A percentile compares a stretch with the other conserved stretches of the same genome.
Evolutionary conservation across 192 early-diverging fungal genomes (phyloP).

Genomic region (Rhizophagus prolifer): DNA sequence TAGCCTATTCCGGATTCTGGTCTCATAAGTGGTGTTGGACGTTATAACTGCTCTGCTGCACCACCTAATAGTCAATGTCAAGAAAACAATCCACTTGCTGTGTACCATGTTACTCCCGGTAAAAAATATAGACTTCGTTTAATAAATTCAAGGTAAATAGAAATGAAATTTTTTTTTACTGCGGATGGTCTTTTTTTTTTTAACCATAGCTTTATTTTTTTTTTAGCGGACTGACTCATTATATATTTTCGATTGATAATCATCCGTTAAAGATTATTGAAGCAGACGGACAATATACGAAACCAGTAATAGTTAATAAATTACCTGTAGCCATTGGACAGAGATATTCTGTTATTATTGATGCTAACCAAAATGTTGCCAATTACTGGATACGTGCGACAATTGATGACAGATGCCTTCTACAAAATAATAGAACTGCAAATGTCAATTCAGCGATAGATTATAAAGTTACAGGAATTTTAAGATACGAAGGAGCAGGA

Average conservation of each 20-base stretch:
- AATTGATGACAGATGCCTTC: constrained; percentile 38
- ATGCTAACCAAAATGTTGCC: constrained; percentile 53
- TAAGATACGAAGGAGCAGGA: constrained; percentile 49
- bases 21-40: constrained; percentile 47
- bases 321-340: constrained; percentile 71
- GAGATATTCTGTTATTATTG: constrained; percentile 78
- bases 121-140: constrained; percentile 58
- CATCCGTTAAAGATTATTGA: constrained; percentile 80
- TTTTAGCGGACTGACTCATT: constrained; percentile 47
- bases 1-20: constrained; percentile 43
- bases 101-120: constrained; percentile 32
- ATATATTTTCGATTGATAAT: constrained; percentile 76
- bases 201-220: not conserved
- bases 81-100: constrained; percentile 17
- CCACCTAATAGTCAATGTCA: constrained; percentile 25
- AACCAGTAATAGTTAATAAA: constrained; percentile 52
- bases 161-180: not conserved
- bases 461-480: constrained; percentile 59
- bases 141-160: constrained; percentile 47
- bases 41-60: constrained; percentile 41
- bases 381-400: constrained; percentile 78
- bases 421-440: not conserved
- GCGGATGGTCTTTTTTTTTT: too few species aligned
- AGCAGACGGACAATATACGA: constrained; percentile 70
- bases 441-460: constrained; percentile 58